Evolutionary conservation across 768 basidiomycete species (phyloP), one percentile per base, ranked within the genome.

Genomic region (Dioszegia crocea): DNA sequence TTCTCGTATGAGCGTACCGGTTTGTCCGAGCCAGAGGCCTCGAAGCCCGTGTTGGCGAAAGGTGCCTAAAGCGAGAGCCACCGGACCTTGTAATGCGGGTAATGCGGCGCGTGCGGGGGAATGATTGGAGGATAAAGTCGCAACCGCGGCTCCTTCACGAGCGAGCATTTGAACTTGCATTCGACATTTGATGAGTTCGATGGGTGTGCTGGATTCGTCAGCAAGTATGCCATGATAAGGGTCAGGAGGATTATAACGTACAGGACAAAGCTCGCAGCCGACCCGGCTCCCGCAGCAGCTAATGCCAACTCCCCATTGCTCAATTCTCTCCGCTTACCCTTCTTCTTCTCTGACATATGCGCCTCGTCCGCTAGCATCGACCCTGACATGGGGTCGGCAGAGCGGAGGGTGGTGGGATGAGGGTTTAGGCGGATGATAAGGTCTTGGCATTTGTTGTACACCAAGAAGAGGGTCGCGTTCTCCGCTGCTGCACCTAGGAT

Each of bases 1-100:
- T 75, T 98, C 94, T 21, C 94, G 88, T 29, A 98, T 83, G 61
- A 97, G 80, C 0, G 92, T 97, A 5, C 91, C 94, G 0, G 86
- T 89, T 66, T 98, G 94, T 1, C 94, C 94, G 5, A 94, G 83
- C 94, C 94, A 98, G n/a, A 98, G 84, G 4, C 93, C 93, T 14
- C 84, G 82, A 3, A 92, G 14, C 33, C 94, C 94, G 16, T 84
- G 80, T 0, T 81, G 78, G 39, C 83, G 83, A 12, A 96, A 67
- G 46, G 87, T 83, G 23, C 83, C 80, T 8, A 78, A 78, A 52
- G 91, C 78, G 56, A 96, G 83, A 1, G 83, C 78, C 44, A 89
- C 76, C 0, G 90, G 88, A 0, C 94, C 93, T 10, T 88, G 87
- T 0, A 87, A 83, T 51, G 76, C 48, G 61, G 71, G 62, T 66